Percentiles rank a stretch among this genome's conserved stretches.
phyloP scores from a whole-genome alignment of 1,284 basidiomycete species.

The Crucibulum cyathiforme region DNA sequence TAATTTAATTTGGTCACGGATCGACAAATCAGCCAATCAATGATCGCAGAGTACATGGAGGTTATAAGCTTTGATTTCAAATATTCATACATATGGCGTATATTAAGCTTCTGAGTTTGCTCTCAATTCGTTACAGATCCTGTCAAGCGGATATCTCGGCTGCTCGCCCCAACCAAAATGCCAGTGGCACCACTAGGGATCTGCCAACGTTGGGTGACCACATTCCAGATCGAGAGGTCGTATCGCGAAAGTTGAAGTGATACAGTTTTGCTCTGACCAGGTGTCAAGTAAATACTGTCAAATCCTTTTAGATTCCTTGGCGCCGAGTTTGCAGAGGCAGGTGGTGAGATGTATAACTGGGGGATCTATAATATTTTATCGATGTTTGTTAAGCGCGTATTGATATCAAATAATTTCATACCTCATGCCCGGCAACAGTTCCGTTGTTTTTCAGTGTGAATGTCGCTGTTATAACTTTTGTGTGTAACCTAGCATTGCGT shows the following conservation, averaged over 20 bases:
- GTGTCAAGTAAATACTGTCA: constrained; percentile 49
- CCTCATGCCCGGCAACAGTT: constrained; percentile 53
- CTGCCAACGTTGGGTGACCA: constrained; percentile 49
- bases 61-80: no score
- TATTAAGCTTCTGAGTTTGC: no score
- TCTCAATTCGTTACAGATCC: constrained; percentile 35
- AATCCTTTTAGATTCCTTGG: constrained; percentile 58
- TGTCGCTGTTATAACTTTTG: constrained; percentile 48
- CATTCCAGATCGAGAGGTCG: constrained; percentile 52
- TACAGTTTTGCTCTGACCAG: constrained; percentile 47
- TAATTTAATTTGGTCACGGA: no score
- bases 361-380: constrained; percentile 42
- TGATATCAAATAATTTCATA: constrained; percentile 19
- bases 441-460: constrained; percentile 56
- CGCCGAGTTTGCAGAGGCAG: constrained; percentile 47
- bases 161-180: constrained; percentile 53
- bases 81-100: no score
- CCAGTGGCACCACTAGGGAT: constrained; percentile 50
- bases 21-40: no score
- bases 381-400: neutral
- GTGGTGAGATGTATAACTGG: constrained; percentile 56
- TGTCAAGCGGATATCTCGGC: constrained; percentile 51
- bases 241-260: constrained; percentile 49
- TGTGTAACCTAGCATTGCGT: constrained; percentile 46
- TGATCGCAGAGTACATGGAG: no score